Evolutionary conservation across 1,284 basidiomycete genomes (phyloP).

Genomic region (Boletus semigastroideus): DNA sequence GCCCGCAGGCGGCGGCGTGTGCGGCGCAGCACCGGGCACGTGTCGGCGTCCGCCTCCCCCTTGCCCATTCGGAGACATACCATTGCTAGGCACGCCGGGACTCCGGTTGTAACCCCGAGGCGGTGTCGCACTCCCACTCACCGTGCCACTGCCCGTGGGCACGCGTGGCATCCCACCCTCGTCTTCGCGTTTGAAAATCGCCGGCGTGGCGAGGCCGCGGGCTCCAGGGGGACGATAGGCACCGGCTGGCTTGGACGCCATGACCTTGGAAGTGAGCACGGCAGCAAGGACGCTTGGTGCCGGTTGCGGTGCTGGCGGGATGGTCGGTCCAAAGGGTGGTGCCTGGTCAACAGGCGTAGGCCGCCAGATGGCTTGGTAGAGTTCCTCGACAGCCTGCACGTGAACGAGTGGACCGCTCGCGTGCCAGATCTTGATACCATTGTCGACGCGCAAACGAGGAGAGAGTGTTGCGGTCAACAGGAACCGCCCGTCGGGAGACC

Average conservation of each 20-base stretch:
- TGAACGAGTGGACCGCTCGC: slow-evolving; percentile 86
- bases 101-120: slow-evolving; percentile 40
- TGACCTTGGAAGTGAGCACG: slow-evolving; percentile 27
- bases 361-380: slow-evolving; percentile 89
- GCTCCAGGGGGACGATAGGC: slow-evolving; percentile 93
- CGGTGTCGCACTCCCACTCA: slow-evolving; percentile 58
- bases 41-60: slow-evolving; percentile 40
- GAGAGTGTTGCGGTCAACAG: slow-evolving; percentile 93
- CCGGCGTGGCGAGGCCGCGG: slow-evolving; percentile 80
- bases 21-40: slow-evolving; percentile 68
- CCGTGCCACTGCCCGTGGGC: slow-evolving; percentile 41
- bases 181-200: slow-evolving; percentile 87
- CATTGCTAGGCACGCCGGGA: slow-evolving; percentile 26
- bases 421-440: slow-evolving; percentile 96
- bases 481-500: slow-evolving; percentile 93
- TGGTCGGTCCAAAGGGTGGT: slow-evolving; percentile 67
- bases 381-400: slow-evolving; percentile 73
- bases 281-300: slow-evolving; percentile 54
- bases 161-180: slow-evolving; percentile 62
- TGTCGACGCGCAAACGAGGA: slow-evolving; percentile 93
- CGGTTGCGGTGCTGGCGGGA: slow-evolving; percentile 78
- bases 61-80: slow-evolving; percentile 34
- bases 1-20: slow-evolving; percentile 46
- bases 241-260: slow-evolving; percentile 65
- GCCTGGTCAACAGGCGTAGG: slow-evolving; percentile 68